Percentiles rank a stretch among this genome's conserved stretches.
Evolutionary conservation across 306 rosid species (phyloP).

Genomic region (Begonia peltatifolia): DNA sequence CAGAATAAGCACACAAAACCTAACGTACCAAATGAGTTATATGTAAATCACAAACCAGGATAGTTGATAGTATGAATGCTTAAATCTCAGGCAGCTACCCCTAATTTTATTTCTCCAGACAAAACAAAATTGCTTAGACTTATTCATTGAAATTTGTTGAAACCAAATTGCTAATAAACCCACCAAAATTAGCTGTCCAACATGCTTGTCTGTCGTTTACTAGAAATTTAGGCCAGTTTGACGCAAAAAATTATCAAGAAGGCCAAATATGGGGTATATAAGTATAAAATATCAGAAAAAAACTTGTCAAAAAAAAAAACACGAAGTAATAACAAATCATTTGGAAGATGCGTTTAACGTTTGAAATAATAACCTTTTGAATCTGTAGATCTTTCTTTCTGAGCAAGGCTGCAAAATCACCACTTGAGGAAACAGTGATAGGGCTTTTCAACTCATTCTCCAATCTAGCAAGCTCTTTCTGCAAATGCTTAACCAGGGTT

Average conservation of each 20-base stretch:
- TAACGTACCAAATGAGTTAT: neutral
- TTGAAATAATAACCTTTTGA: slow-evolving; percentile 45
- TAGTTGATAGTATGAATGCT: too few species aligned
- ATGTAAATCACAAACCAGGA: slow-evolving; percentile 4
- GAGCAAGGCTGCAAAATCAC: slow-evolving; percentile 46
- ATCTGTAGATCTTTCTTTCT: slow-evolving; percentile 77
- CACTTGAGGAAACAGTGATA: slow-evolving; percentile 27
- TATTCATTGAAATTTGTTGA: too few species aligned
- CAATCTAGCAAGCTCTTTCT: slow-evolving; percentile 75
- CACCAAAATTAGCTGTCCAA: too few species aligned
- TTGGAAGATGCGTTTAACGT: neutral
- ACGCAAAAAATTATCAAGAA: too few species aligned
- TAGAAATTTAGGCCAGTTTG: too few species aligned
- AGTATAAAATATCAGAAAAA: too few species aligned
- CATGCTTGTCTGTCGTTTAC: too few species aligned
- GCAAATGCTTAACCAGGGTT: slow-evolving; percentile 84
- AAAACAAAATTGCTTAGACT: too few species aligned
- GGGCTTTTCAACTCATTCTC: slow-evolving; percentile 75
- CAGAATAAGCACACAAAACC: neutral
- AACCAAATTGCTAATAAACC: too few species aligned
- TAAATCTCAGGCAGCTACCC: too few species aligned
- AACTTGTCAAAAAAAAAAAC: neutral
- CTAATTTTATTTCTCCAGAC: too few species aligned
- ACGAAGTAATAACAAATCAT: neutral
- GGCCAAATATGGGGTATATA: neutral